These are phyloP conservation scores for Calonectria multiphialidica DNA, from an alignment of 2,329 filamentous ascomycete genomes.

Conservation along the genomic window DNA sequence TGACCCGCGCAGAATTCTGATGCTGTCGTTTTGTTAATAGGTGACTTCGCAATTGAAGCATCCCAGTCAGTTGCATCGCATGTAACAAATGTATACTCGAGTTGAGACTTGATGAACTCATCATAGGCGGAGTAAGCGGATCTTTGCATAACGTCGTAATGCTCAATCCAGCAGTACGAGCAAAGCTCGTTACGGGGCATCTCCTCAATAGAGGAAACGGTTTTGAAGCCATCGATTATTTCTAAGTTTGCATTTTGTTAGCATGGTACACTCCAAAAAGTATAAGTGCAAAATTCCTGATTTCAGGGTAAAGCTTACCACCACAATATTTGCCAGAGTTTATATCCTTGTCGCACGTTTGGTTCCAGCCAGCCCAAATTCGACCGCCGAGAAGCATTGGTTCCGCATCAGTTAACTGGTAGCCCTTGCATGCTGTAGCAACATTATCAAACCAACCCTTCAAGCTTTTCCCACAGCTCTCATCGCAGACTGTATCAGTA, in stretches of 20 bases:
- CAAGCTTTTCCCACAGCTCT: slow-evolving; percentile 18
- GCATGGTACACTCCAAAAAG: not conserved
- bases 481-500: slow-evolving; percentile 22
- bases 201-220: slow-evolving; percentile 12
- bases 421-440: not conserved
- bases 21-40: not conserved
- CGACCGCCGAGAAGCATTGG: not conserved
- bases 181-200: slow-evolving; percentile 42
- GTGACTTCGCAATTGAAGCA: not conserved
- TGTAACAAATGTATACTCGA: slow-evolving; percentile 9
- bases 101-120: slow-evolving; percentile 19
- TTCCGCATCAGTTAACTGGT: not conserved
- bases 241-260: not conserved
- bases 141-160: slow-evolving; percentile 41
- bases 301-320: slow-evolving; percentile 13
- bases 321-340: slow-evolving; percentile 30
- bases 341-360: slow-evolving; percentile 32
- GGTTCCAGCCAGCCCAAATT: slow-evolving; percentile 33
- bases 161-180: slow-evolving; percentile 33
- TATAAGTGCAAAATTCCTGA: not conserved
- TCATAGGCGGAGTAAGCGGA: slow-evolving; percentile 38
- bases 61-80: not conserved
- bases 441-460: slow-evolving; percentile 23
- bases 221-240: slow-evolving; percentile 29
- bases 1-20: not conserved